phyloP scores from a whole-genome alignment of 768 basidiomycete species.

The Mrakia blollopis region DNA sequence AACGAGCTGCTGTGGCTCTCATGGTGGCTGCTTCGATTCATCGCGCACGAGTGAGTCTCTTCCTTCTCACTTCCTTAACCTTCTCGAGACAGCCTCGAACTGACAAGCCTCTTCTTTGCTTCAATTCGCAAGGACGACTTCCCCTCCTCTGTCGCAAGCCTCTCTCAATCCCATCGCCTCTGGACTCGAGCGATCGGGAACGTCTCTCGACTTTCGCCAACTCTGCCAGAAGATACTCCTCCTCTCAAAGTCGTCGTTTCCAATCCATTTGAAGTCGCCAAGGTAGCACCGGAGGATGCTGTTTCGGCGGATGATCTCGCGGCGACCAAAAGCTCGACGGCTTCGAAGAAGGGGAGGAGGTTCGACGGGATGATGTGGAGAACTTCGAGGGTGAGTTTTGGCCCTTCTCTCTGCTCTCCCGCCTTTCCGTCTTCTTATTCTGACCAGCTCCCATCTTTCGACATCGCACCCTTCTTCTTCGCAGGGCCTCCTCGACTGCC shows the following conservation, averaged over 20 bases:
- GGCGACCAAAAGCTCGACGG: slow-evolving; percentile 37
- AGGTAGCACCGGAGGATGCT: slow-evolving; percentile 34
- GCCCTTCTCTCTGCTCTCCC: neutral
- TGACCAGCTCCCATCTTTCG: too few species aligned
- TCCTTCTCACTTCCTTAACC: neutral
- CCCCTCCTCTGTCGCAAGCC: slow-evolving; percentile 10
- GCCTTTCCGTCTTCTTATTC: neutral
- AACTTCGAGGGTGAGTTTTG: slow-evolving; percentile 52
- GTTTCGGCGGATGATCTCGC: slow-evolving; percentile 18
- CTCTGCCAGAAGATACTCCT: neutral
- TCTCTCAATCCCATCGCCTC: slow-evolving; percentile 30
- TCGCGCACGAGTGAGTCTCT: slow-evolving; percentile 2
- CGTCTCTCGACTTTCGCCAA: slow-evolving; percentile 19
- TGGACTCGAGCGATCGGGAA: slow-evolving; percentile 31
- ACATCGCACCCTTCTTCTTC: too few species aligned
- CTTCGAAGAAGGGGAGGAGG: slow-evolving; percentile 20
- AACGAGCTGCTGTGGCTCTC: slow-evolving; percentile 25
- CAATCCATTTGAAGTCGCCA: slow-evolving; percentile 33
- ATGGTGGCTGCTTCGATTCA: slow-evolving; percentile 26
- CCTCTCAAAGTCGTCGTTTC: slow-evolving; percentile 25
- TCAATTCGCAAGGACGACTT: slow-evolving; percentile 19
- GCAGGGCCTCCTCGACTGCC: slow-evolving; percentile 57
- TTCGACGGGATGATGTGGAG: slow-evolving; percentile 67
- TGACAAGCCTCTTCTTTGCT: too few species aligned
- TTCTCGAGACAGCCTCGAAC: neutral